These are phyloP conservation scores for Eucalyptus caleyi DNA, from an alignment of 345 rosid species.

Conservation along the genomic window DNA sequence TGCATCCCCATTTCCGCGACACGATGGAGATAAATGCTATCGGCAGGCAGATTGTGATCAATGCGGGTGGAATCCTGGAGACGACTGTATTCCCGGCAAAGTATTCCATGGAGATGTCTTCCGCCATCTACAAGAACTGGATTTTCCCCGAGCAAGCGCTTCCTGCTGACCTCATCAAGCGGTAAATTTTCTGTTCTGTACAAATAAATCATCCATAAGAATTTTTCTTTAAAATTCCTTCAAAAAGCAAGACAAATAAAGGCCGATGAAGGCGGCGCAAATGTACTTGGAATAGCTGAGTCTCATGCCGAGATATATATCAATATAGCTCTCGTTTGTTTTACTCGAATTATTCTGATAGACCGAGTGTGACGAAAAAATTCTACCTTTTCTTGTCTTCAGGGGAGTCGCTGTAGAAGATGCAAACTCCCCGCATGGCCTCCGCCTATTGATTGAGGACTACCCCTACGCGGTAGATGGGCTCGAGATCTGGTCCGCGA, in stretches of 20 bases:
- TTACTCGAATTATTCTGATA: background rate
- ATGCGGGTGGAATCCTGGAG: conserved; percentile 28
- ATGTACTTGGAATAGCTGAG: background rate
- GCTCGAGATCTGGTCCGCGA: conserved; percentile 25
- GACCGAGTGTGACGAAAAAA: background rate
- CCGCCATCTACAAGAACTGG: conserved; percentile 26
- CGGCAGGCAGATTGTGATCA: conserved; percentile 24
- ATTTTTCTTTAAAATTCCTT: background rate
- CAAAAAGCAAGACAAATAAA: background rate
- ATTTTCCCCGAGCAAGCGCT: conserved; percentile 26
- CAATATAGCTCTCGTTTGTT: background rate
- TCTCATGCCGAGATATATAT: background rate
- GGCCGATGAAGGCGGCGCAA: background rate
- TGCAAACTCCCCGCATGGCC: background rate
- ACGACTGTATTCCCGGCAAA: conserved; percentile 18
- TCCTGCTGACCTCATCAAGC: conserved; percentile 23
- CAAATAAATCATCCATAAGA: background rate
- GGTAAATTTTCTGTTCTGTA: background rate
- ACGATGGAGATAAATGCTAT: conserved; percentile 34
- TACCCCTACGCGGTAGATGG: conserved; percentile 36
- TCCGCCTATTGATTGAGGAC: conserved; percentile 2
- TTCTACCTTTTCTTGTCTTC: background rate
- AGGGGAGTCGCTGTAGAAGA: background rate
- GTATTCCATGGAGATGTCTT: conserved; percentile 26
- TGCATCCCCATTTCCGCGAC: conserved; percentile 37